Evolutionary conservation across 495 filamentous ascomycete species (phyloP).

Genomic region (Penicillium coprophilum): DNA sequence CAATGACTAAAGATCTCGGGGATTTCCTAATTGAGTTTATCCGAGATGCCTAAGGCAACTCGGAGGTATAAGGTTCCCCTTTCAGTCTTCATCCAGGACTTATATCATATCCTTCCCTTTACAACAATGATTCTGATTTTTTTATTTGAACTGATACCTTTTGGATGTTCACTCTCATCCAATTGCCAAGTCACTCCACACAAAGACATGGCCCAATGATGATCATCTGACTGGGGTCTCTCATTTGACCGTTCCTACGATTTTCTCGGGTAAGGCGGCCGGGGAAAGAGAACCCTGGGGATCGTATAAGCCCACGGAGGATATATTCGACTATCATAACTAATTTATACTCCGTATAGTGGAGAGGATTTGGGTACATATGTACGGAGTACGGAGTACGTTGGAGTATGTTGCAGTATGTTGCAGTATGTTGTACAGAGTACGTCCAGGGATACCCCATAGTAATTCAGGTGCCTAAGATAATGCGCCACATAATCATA

Average conservation of each 20-base stretch:
- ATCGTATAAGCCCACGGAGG: neutral
- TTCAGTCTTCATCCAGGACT: neutral
- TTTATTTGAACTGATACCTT: neutral
- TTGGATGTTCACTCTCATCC: neutral
- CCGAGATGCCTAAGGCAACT: constrained; percentile 5
- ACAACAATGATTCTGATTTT: neutral
- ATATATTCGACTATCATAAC: too few species aligned
- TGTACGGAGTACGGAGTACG: too few species aligned
- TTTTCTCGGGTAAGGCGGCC: constrained; percentile 7
- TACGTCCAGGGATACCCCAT: too few species aligned
- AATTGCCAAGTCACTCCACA: neutral
- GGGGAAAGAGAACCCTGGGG: neutral
- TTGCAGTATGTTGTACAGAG: neutral
- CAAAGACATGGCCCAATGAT: neutral
- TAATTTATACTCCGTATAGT: too few species aligned
- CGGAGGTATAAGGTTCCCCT: neutral
- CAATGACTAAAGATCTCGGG: constrained; percentile 13
- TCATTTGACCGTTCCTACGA: neutral
- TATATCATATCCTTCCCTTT: neutral
- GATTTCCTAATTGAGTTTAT: constrained; percentile 14
- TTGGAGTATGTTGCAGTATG: neutral
- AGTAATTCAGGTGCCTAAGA: constrained; percentile 5
- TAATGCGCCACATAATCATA: constrained; percentile 15
- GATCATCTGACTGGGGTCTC: neutral
- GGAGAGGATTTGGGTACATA: too few species aligned